Evolutionary conservation across 73 alveolate genomes (phyloP), one percentile per base, ranked within the genome.

Genomic region (Paramecium sonneborni): DNA sequence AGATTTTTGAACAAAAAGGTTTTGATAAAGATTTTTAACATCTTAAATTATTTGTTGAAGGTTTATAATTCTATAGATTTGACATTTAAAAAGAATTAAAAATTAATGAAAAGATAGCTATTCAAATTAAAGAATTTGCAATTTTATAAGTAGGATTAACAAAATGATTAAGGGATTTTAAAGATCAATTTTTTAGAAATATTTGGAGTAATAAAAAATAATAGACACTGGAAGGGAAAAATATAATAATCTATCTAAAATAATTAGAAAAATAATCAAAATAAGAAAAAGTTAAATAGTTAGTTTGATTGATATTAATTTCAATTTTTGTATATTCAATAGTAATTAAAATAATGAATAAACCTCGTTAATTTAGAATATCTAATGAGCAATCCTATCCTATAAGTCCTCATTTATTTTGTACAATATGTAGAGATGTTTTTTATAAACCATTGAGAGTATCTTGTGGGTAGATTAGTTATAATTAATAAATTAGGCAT

Each of bases 341-440:
- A 52, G 30, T 52, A 52, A 52, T 52, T 52, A 52, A 52, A 52
- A 18, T 52, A 52, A 52, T 52, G 68, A 52, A 52, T 52, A 52
- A 52, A 21, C 68, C 68, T 52, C 68, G 68, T 6, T 52, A 52
- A 52, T 52, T 52, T 52, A 1, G 68, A 52, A 52, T 52, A 52
- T 52, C 68, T 52, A 18, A 52, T 52, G 32, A 52, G 18, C 3
- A 52, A 52, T 52, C 23, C 9, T 12, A 0, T 6, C 84, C 84
- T 5, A 72, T 72, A 8, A 72, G 86, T 72, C 58, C 86, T 15
- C 86, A 72, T 35, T 38, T 72, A 32, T 21, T n/a, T 35, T 72
- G 86, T 38, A 35, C 86, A 14, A 72, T 72, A 1, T 72, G 86
- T 41, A 11, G 57, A n/a, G 86, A 72, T 15, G 86, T 72, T 11